These are phyloP conservation scores for Cantharellus cinnabarinus DNA, from an alignment of 768 basidiomycete genomes.

Conservation along the genomic window DNA sequence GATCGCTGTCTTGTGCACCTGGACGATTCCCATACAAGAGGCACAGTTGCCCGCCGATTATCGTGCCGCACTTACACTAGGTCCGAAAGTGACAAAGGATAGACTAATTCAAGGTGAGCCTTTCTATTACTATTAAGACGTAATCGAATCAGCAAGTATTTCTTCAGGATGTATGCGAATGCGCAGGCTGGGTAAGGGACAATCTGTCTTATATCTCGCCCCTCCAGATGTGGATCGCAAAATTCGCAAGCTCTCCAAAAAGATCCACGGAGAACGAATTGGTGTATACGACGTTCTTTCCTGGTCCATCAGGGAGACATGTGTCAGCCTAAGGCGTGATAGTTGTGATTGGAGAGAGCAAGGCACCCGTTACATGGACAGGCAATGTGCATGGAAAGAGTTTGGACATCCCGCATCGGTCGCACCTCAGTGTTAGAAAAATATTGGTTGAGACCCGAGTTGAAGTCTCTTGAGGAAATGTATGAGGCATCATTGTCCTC, in stretches of 20 bases:
- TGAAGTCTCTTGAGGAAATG: constrained; percentile 19
- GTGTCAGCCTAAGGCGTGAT: neutral
- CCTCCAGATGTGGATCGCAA: constrained; percentile 22
- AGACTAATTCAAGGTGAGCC: constrained; percentile 28
- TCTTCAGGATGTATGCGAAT: constrained; percentile 32
- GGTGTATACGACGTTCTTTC: constrained; percentile 17
- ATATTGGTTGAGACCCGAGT: constrained; percentile 23
- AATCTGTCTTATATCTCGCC: constrained; percentile 29
- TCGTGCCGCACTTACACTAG: constrained; percentile 1
- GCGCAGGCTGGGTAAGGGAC: constrained; percentile 28
- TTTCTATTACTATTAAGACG: neutral
- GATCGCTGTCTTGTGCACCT: constrained; percentile 1
- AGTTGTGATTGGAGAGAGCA: neutral
- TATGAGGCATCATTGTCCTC: constrained; percentile 9
- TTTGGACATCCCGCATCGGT: neutral
- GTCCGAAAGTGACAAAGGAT: constrained; percentile 23
- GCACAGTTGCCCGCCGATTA: neutral
- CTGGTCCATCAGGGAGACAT: neutral
- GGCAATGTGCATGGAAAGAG: neutral
- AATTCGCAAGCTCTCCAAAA: constrained; percentile 11
- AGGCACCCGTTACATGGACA: neutral
- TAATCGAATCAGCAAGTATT: neutral
- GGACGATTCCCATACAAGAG: constrained; percentile 3
- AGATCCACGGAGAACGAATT: neutral
- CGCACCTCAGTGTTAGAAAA: neutral